Evolutionary conservation across 306 rosid species (phyloP), one percentile per base, ranked within the genome.

Genomic region (Cajanus cajan): DNA sequence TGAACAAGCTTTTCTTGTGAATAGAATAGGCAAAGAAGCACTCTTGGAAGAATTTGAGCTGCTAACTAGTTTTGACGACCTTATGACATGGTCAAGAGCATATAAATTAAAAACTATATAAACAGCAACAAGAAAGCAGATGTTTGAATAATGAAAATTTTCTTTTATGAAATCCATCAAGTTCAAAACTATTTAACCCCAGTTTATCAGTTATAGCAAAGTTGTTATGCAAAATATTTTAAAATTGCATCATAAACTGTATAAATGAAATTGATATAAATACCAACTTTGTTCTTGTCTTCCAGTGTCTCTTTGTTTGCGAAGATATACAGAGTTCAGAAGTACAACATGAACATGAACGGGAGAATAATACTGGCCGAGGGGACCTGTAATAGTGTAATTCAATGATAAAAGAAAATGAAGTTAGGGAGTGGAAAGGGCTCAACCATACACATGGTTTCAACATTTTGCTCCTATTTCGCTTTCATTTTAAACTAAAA

Each of bases 211-310:
- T 61, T 48, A 14, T 24, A 11, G 24, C 72, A 83, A 64, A 87
- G 5, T 78, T 74, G 48, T 51, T 14, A 14, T 2, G 52, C 71
- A 69, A 71, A 71, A 78, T 66, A 12, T 61, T 18, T 24, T 45
- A 63, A 61, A 57, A 76, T 39, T 33, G 39, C 6, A 73, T 47
- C 10, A 50, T 9, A 64, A 18, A 59, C 50, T 82, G 25, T 55
- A 61, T 43, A 78, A 43, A 78, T 70, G 64, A 70, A 83, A 25
- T 37, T 78, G 67, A 66, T 66, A 90, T 40, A 45, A 85, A 87
- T 68, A 93, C 97, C 81, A 84, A 93, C 99, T 88, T 95, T 85
- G 86, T 85, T 84, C 82, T 90, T 55, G 77, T 86, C 91, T 85
- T 89, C 95, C 86, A 71, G 57, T 82, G 85, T 72, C 87, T 82